These are phyloP conservation scores for Coelastrella sp. DNA, from an alignment of 139 green algal genomes.

Conservation along the genomic window DNA sequence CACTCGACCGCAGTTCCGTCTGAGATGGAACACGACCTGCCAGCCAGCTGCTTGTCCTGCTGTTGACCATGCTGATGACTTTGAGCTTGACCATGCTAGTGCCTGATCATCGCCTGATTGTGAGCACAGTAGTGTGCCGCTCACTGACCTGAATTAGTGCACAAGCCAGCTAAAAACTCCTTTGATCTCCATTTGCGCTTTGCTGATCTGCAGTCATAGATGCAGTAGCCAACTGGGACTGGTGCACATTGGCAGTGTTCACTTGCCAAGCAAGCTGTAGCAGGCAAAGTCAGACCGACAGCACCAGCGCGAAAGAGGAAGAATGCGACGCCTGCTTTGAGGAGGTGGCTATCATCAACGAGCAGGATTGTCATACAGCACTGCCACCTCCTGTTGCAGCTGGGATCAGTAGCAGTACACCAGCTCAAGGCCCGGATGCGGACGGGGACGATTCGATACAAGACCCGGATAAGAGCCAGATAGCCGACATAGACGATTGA, in stretches of 20 bases:
- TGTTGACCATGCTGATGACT: no score
- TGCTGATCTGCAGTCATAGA: slow-evolving; percentile 31
- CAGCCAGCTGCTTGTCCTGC: no score
- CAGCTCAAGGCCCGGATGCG: not conserved
- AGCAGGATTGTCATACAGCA: slow-evolving; percentile 58
- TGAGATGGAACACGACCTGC: no score
- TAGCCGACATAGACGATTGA: no score
- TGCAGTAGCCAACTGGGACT: slow-evolving; percentile 67
- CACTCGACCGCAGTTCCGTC: no score
- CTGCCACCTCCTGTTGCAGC: slow-evolving; percentile 19
- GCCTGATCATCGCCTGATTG: no score
- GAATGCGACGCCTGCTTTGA: slow-evolving; percentile 50
- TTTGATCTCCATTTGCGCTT: not conserved
- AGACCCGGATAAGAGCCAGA: no score
- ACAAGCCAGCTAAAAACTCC: no score
- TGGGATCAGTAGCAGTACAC: not conserved
- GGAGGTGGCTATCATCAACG: slow-evolving; percentile 60
- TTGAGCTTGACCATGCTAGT: no score
- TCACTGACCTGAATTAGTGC: no score
- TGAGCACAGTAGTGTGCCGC: no score
- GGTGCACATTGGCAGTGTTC: slow-evolving; percentile 70
- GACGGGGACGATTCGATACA: not conserved
- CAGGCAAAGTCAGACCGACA: not conserved
- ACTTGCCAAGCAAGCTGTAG: slow-evolving; percentile 54
- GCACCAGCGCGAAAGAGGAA: not conserved